Evolutionary conservation across 2,329 filamentous ascomycete genomes (phyloP).

Genomic region (Claviceps quebecensis): DNA sequence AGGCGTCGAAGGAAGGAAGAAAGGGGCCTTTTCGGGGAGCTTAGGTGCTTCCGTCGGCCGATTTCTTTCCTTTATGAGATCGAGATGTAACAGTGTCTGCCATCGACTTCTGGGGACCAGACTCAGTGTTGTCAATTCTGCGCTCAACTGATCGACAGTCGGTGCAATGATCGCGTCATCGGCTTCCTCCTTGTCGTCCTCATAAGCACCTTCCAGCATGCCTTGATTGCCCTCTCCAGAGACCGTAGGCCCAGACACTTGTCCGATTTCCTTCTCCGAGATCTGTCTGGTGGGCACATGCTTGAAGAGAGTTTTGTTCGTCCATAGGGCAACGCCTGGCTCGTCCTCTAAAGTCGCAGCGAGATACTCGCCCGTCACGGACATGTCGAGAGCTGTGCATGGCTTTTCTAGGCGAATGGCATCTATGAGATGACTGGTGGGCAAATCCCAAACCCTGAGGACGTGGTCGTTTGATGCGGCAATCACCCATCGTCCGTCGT

Average conservation of each 20-base stretch:
- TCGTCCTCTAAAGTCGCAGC: conserved; percentile 72
- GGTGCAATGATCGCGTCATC: conserved; percentile 42
- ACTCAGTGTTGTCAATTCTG: conserved; percentile 76
- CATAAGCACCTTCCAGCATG: conserved; percentile 63
- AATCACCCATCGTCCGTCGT: conserved; percentile 85
- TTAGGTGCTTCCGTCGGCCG: conserved; percentile 88
- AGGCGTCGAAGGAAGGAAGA: conserved; percentile 69
- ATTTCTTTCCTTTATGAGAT: conserved; percentile 85
- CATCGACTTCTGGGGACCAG: conserved; percentile 81
- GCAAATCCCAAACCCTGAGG: conserved; percentile 84
- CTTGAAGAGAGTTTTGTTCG: conserved; percentile 80
- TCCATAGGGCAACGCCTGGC: conserved; percentile 90
- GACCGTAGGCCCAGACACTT: conserved; percentile 54
- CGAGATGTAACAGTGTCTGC: conserved; percentile 88
- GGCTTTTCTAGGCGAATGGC: conserved; percentile 66
- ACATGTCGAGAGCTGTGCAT: conserved; percentile 79
- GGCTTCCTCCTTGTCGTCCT: conserved; percentile 36
- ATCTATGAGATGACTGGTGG: conserved; percentile 90
- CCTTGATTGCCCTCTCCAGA: conserved; percentile 72
- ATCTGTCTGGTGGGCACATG: conserved; percentile 80
- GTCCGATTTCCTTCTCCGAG: conserved; percentile 56
- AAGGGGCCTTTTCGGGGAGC: conserved; percentile 83
- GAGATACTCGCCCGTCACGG: conserved; percentile 81
- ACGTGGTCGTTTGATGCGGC: conserved; percentile 70
- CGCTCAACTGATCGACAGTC: conserved; percentile 61